phyloP scores from a whole-genome alignment of 1,284 basidiomycete genomes.

The Ustilago cynodontis region DNA sequence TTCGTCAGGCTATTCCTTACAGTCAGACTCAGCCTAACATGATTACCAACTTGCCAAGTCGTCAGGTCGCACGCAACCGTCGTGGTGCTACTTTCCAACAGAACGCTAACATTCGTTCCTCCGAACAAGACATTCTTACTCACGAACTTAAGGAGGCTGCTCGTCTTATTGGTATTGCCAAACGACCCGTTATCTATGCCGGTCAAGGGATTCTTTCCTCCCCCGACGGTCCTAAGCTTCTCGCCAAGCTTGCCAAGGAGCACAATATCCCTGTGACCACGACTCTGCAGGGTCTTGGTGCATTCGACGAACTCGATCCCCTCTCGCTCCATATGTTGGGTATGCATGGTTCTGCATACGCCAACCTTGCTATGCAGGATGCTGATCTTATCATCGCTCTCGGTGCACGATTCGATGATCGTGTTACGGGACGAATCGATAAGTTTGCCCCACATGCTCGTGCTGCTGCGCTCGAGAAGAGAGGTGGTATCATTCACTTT shows the following conservation, averaged over 20 bases:
- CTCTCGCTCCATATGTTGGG: constrained; percentile 96
- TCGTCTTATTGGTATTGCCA: constrained; percentile 88
- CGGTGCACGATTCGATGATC: constrained; percentile 96
- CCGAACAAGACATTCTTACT: constrained; percentile 39
- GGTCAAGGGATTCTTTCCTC: constrained; percentile 90
- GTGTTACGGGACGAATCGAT: constrained; percentile 92
- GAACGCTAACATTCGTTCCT: constrained; percentile 29
- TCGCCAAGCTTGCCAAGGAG: constrained; percentile 82
- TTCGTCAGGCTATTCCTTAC: constrained; percentile 86
- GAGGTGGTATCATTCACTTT: constrained; percentile 97
- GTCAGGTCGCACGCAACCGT: constrained; percentile 61
- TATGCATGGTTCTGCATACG: constrained; percentile 98
- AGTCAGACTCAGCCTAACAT: constrained; percentile 88
- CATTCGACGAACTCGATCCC: constrained; percentile 87
- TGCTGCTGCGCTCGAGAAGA: constrained; percentile 85
- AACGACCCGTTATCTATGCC: constrained; percentile 92
- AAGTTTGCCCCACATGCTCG: constrained; percentile 90
- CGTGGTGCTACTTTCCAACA: constrained; percentile 45
- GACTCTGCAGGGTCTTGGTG: constrained; percentile 93
- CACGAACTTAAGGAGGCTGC: constrained; percentile 87
- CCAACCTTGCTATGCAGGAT: constrained; percentile 96
- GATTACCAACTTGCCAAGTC: constrained; percentile 61
- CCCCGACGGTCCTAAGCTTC: constrained; percentile 83
- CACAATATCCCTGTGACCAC: constrained; percentile 98
- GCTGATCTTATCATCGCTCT: constrained; percentile 98